Base-by-base conservation (phyloP, 768 basidiomycete genomes). In the Infundibulicybe gibba region DNA sequence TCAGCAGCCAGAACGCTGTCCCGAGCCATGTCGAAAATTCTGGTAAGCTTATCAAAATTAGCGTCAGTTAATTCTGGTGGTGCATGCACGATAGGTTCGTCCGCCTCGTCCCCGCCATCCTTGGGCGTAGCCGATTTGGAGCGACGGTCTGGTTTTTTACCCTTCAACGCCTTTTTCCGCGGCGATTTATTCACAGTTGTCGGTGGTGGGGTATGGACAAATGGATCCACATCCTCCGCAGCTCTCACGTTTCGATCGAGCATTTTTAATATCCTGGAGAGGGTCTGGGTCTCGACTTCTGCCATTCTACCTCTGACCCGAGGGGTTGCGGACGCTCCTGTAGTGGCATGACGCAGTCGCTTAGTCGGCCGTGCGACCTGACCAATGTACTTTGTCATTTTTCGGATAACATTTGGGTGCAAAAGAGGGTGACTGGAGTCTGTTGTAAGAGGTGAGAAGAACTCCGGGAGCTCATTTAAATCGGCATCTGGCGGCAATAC, bases 1-100 rank as follows among this genome's bases (percentile, higher is more conserved):
- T 94, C 90, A 0, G 90, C 90, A 3, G 94, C 92, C 20, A 87
- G 56, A 8, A 92, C 78, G 43, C 87, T 86, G 55, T 92, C 85
- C 33, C 78, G 68, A 3, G 85, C 86, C 15, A 79, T 52, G 45
- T 87, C 81, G 32, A 94, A 62, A 8, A 65, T 63, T 38, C 65
- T 66, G 0, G 74, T 63, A 10, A 93, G 53, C 34, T 67, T 70
- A 8, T 78, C 79, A 38, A 85, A 59, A 44, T 83, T 51, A 52
- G 54, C 61, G 6, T 81, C 78, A 2, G 75, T 70, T 38, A 76
- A 57, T 31, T 58, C 58, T 13, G 49, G 44, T 30, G 49, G 41
- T 17, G 52, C 40, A 10, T 57, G 53, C 14, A 54, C 52, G 43
- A 38, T 38, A 38, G 17, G 14, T 6, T 60, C 56, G 6, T 52